Conservation (phyloP, 345 rosid species). For the Murraya koenigii region DNA sequence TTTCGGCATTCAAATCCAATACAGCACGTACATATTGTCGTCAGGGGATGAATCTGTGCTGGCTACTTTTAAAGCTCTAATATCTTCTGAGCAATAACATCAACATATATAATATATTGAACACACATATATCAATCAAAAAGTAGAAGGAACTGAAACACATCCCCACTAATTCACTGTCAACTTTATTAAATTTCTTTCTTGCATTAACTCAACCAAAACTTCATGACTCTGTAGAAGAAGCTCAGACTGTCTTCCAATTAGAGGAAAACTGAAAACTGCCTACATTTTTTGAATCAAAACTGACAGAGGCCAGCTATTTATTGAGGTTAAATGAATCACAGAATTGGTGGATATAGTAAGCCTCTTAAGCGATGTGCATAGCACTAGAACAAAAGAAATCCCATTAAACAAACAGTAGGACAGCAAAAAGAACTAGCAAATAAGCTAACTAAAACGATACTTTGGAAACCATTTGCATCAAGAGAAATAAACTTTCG, state of each 20-base stretch:
- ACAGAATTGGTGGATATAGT: no score
- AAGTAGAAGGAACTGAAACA: not conserved
- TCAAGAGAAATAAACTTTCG: no score
- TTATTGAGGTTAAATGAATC: no score
- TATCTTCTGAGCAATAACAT: not conserved
- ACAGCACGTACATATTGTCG: conserved; percentile 18
- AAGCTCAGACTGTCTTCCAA: not conserved
- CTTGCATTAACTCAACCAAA: not conserved
- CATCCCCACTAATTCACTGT: not conserved
- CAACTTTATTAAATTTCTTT: not conserved
- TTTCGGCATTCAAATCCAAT: not conserved
- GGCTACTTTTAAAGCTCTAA: conserved; percentile 12
- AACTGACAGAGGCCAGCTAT: no score
- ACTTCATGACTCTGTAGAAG: not conserved
- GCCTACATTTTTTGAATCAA: not conserved
- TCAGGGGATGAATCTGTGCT: conserved; percentile 40
- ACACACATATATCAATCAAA: not conserved
- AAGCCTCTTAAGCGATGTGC: no score
- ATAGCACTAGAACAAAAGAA: no score
- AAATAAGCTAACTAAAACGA: no score
- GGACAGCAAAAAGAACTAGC: no score
- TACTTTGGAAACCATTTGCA: no score
- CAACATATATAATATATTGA: not conserved
- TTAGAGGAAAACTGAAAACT: not conserved
- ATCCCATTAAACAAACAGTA: no score